A percentile compares a stretch with the other conserved stretches of the same genome.
phyloP scores from a whole-genome alignment of 495 filamentous ascomycete species.

The Tuber borchii region DNA sequence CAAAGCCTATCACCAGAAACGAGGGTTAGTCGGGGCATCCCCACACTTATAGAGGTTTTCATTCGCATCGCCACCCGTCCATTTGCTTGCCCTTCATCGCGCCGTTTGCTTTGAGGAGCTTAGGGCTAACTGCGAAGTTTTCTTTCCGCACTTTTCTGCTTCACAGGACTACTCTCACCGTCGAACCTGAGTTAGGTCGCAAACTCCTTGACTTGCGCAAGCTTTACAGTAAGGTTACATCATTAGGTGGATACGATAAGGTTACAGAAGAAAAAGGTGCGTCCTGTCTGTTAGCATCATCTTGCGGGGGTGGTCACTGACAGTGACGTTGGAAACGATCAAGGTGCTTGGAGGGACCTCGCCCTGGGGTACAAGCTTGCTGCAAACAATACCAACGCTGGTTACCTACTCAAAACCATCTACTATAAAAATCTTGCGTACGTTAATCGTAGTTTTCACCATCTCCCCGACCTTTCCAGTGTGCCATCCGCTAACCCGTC shows the following conservation, averaged over 20 bases:
- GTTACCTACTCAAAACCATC: conserved; percentile 68
- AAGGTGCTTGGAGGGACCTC: conserved; percentile 64
- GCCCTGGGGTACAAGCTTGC: conserved; percentile 59
- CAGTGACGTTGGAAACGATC: conserved; percentile 19
- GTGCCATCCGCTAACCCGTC: conserved; percentile 9
- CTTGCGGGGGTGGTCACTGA: background rate
- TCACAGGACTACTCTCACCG: conserved; percentile 58
- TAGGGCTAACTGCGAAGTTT: conserved; percentile 3
- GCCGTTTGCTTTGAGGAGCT: conserved; percentile 1
- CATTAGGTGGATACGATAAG: conserved; percentile 72
- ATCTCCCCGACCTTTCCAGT: background rate
- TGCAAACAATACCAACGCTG: conserved; percentile 60
- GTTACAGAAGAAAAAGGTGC: conserved; percentile 63
- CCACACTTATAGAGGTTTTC: background rate
- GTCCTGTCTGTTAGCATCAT: background rate
- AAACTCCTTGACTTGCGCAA: conserved; percentile 63
- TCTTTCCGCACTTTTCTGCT: conserved; percentile 17
- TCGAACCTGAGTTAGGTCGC: conserved; percentile 64
- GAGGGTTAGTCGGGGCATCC: conserved; percentile 49
- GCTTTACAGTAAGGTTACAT: conserved; percentile 62
- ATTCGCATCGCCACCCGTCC: background rate
- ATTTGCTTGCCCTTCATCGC: conserved; percentile 3
- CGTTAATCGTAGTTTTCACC: conserved; percentile 17
- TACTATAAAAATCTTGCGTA: conserved; percentile 77
- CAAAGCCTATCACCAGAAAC: conserved; percentile 59